These are phyloP conservation scores for Sporothrix curviconia DNA, from an alignment of 2,329 filamentous ascomycete species.

Conservation along the genomic window DNA sequence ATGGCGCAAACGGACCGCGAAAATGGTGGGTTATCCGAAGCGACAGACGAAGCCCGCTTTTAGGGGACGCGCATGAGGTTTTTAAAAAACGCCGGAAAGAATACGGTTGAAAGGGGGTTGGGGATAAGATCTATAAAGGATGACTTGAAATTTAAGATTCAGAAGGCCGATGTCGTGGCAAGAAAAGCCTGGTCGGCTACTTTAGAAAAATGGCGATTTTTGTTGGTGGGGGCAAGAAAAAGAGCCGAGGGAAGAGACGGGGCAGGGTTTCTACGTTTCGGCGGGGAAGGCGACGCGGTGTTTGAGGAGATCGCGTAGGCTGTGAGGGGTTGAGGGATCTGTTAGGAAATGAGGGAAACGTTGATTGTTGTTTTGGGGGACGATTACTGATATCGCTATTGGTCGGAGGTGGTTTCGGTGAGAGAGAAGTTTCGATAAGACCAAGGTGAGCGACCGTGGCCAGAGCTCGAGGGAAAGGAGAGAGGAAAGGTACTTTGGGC, in stretches of 20 bases:
- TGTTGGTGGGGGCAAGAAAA: no score
- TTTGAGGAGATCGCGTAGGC: neutral
- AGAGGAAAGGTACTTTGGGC: slow-evolving; percentile 2
- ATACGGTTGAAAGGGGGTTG: no score
- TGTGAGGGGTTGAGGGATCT: neutral
- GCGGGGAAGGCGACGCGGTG: neutral
- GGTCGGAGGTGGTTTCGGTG: neutral
- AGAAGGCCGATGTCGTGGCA: slow-evolving; percentile 1
- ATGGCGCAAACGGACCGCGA: no score
- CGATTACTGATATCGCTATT: slow-evolving; percentile 3
- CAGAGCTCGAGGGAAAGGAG: slow-evolving; percentile 2
- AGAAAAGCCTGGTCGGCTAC: slow-evolving; percentile 1
- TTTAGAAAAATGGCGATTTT: neutral
- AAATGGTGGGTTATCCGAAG: no score
- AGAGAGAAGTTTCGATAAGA: no score
- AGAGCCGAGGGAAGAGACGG: neutral
- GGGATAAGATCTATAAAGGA: no score
- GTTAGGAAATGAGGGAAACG: neutral
- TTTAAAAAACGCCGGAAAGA: no score
- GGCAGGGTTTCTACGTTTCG: neutral
- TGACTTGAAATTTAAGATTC: no score
- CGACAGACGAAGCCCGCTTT: no score
- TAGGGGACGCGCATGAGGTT: no score
- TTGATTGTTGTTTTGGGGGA: slow-evolving; percentile 1
- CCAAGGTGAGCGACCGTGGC: neutral